These are phyloP conservation scores for Aspergillus affinis DNA, from an alignment of 495 filamentous ascomycete genomes.

Conservation along the genomic window DNA sequence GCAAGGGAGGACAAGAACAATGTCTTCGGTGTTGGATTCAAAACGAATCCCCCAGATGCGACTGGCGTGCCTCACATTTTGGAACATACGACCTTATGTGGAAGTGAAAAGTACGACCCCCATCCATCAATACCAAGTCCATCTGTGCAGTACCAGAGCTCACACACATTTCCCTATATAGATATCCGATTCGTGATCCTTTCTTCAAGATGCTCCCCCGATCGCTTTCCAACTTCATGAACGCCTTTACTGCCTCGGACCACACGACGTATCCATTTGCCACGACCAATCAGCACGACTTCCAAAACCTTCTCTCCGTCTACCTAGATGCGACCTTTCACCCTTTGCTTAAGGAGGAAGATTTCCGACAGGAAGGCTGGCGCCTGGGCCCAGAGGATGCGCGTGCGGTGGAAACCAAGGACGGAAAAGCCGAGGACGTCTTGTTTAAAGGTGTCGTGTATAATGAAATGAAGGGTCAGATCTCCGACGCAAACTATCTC, in stretches of 20 bases:
- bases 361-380: slow-evolving; percentile 97
- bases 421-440: slow-evolving; percentile 48
- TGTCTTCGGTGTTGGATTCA: slow-evolving; percentile 98
- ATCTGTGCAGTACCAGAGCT: neutral
- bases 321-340: slow-evolving; percentile 93
- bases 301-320: slow-evolving; percentile 91
- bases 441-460: slow-evolving; percentile 99
- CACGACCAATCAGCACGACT: slow-evolving; percentile 95
- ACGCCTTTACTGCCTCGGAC: slow-evolving; percentile 93
- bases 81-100: slow-evolving; percentile 94
- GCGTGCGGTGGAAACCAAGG: slow-evolving; percentile 45
- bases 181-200: slow-evolving; percentile 92
- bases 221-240: slow-evolving; percentile 98
- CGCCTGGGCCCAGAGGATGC: slow-evolving; percentile 90
- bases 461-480: slow-evolving; percentile 99
- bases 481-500: slow-evolving; percentile 94
- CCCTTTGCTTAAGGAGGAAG: slow-evolving; percentile 82
- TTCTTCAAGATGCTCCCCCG: slow-evolving; percentile 99
- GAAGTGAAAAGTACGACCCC: slow-evolving; percentile 79
- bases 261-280: slow-evolving; percentile 98
- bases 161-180: slow-evolving; percentile 34
- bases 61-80: slow-evolving; percentile 97
- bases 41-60: slow-evolving; percentile 95
- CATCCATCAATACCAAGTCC: too few species aligned
- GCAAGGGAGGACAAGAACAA: slow-evolving; percentile 95